Evolutionary conservation across 129 eudicot genomes (phyloP), one percentile per base, ranked within the genome.

Genomic region (Artemisia annua): DNA sequence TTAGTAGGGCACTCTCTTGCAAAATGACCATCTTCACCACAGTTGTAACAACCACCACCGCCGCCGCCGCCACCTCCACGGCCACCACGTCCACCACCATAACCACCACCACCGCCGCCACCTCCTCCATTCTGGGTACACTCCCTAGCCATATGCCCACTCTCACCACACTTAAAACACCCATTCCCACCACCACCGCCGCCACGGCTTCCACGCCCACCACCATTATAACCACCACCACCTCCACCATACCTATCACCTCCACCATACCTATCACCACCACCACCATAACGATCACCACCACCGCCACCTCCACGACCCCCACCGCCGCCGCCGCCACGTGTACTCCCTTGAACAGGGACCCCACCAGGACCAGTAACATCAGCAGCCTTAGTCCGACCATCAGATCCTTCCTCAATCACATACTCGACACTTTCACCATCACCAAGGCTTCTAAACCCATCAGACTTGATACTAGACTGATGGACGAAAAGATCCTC

Each of bases 401-500:
- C 95, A 52, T 83, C 96, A 65, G 70, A 62, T 19, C 92, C 87
- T 11, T 73, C 20, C 70, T 85, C 90, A 2, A 92, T 46, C 7
- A 69, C 69, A 22, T 65, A 90, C 87, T 90, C 96, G 0, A 90
- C 96, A 7, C 71, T 18, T 64, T 90, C 96, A 8, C 88, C 88
- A 10, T 87, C 98, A 0, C 87, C 92, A 2, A 92, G 86, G 85
- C 91, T 85, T 1, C 98, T 87, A 73, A 85, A 92, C 2, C 95
- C 96, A 0, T 89, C 96, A 5, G 95, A 20, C n/a, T 83, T 83
- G 71, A 92, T 92, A 1, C 90, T 75, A 0, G 89, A 81, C 39
- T 89, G 95, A 54, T 92, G 96, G 51, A 92, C 96, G 12, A 92
- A 91, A 8, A 91, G 85, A 70, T 88, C 96, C 2, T 88, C 96